phyloP scores from a whole-genome alignment of 2,329 filamentous ascomycete species.

The Microdochium nivale region DNA sequence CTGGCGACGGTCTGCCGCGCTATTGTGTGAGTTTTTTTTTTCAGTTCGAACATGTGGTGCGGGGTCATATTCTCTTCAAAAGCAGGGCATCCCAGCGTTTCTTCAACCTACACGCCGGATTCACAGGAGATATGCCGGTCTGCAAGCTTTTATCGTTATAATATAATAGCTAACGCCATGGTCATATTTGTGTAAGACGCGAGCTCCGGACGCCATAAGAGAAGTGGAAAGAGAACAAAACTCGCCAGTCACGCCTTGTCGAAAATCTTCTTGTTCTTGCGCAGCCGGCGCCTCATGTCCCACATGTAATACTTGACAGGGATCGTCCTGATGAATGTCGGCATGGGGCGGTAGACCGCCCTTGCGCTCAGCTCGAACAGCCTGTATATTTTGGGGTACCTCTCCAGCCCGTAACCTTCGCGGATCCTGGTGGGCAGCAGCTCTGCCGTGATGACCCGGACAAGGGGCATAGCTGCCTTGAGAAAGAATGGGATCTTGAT shows the following conservation, averaged over 20 bases:
- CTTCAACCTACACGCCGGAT: too few species aligned
- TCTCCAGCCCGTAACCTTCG: constrained; percentile 13
- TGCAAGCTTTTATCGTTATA: too few species aligned
- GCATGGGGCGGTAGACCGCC: constrained; percentile 20
- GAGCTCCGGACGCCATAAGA: too few species aligned
- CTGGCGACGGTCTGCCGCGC: too few species aligned
- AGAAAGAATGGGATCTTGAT: constrained; percentile 11
- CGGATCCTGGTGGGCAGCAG: constrained; percentile 13
- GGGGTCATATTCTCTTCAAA: too few species aligned
- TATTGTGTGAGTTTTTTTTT: too few species aligned
- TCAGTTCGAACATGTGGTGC: too few species aligned
- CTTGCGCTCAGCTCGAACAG: constrained; percentile 12
- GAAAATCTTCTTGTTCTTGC: constrained; percentile 7
- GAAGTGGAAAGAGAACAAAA: neutral
- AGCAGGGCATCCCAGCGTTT: too few species aligned
- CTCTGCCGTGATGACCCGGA: constrained; percentile 12
- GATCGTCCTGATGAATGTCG: constrained; percentile 16
- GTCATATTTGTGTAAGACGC: too few species aligned
- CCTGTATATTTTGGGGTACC: constrained; percentile 7
- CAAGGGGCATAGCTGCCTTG: constrained; percentile 9
- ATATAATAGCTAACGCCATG: too few species aligned
- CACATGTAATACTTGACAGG: constrained; percentile 11
- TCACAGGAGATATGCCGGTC: too few species aligned
- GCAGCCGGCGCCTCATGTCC: constrained; percentile 13
- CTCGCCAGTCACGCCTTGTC: constrained; percentile 6